A percentile compares a stretch with the other conserved stretches of the same genome.
These are phyloP conservation scores for Ustilaginoidea virens DNA, from an alignment of 2,329 filamentous ascomycete genomes.

Conservation along the genomic window DNA sequence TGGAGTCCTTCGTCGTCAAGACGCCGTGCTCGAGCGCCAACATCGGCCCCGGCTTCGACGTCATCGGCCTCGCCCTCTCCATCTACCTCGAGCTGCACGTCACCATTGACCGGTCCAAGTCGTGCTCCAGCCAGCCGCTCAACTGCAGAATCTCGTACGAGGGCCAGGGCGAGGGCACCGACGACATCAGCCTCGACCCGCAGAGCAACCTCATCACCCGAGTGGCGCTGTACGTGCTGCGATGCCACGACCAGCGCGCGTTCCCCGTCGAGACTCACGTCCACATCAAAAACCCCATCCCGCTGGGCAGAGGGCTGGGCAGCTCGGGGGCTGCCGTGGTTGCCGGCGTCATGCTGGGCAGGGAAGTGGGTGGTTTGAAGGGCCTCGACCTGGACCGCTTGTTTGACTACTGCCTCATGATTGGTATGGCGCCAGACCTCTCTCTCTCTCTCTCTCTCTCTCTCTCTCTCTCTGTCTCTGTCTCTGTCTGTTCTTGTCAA, in stretches of 20 bases:
- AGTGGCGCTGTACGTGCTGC: slow-evolving; percentile 83
- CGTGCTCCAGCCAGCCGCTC: slow-evolving; percentile 42
- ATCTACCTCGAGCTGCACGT: slow-evolving; percentile 86
- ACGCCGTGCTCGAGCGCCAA: slow-evolving; percentile 94
- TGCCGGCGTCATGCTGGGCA: slow-evolving; percentile 83
- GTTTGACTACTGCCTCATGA: slow-evolving; percentile 96
- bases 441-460: too few relatives aligned
- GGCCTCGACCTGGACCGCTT: slow-evolving; percentile 63
- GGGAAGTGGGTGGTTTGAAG: slow-evolving; percentile 68
- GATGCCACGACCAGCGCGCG: slow-evolving; percentile 72
- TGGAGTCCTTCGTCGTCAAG: slow-evolving; percentile 54
- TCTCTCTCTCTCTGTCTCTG: too few relatives aligned
- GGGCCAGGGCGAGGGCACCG: slow-evolving; percentile 55
- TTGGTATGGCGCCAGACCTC: too few relatives aligned
- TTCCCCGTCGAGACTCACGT: slow-evolving; percentile 83
- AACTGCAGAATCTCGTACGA: slow-evolving; percentile 90
- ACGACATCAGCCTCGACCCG: slow-evolving; percentile 68
- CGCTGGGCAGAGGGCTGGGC: slow-evolving; percentile 81
- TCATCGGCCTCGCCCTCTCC: slow-evolving; percentile 86
- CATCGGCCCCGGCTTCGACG: slow-evolving; percentile 94
- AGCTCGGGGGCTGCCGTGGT: slow-evolving; percentile 93
- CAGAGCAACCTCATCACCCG: slow-evolving; percentile 86
- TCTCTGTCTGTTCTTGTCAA: too few relatives aligned
- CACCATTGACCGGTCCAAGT: slow-evolving; percentile 48
- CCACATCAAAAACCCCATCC: slow-evolving; percentile 91